A percentile compares a stretch with the other conserved stretches of the same genome.
Evolutionary conservation across 345 rosid genomes (phyloP).

Genomic region (Salix arbutifolia): DNA sequence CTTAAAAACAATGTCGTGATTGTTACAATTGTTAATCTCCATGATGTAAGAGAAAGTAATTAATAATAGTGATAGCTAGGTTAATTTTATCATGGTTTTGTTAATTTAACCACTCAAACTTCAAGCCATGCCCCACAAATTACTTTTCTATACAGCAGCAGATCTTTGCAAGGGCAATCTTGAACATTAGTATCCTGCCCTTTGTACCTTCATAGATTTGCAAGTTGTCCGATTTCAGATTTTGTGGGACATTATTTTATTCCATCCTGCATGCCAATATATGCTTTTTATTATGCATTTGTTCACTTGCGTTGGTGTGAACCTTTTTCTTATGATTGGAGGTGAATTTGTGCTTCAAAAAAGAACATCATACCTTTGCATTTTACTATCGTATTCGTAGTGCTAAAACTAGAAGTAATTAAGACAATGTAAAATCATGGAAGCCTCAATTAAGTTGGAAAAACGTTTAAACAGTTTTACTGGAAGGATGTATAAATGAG

Average conservation of each 20-base stretch:
- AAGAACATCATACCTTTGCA: background rate
- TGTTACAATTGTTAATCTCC: background rate
- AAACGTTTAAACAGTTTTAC: too few species aligned
- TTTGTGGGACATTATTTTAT: conserved; percentile 38
- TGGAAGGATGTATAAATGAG: background rate
- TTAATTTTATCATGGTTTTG: background rate
- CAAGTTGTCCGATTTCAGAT: conserved; percentile 32
- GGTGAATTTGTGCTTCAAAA: conserved; percentile 17
- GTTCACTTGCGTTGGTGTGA: background rate
- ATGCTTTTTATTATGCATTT: background rate
- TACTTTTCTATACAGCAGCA: conserved; percentile 16
- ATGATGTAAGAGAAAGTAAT: background rate
- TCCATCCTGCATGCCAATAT: conserved; percentile 8
- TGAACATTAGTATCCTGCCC: conserved; percentile 26
- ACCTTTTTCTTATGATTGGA: conserved; percentile 13
- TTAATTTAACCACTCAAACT: background rate
- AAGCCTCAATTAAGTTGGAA: too few species aligned
- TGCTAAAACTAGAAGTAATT: background rate
- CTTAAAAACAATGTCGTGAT: background rate
- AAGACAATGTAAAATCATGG: too few species aligned
- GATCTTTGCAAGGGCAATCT: conserved; percentile 33
- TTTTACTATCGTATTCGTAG: background rate
- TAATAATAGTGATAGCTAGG: background rate
- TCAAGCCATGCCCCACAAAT: background rate
- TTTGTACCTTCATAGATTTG: conserved; percentile 27